Evolutionary conservation across 1,284 basidiomycete genomes (phyloP).

Genomic region (Cutaneotrichosporon sp.): DNA sequence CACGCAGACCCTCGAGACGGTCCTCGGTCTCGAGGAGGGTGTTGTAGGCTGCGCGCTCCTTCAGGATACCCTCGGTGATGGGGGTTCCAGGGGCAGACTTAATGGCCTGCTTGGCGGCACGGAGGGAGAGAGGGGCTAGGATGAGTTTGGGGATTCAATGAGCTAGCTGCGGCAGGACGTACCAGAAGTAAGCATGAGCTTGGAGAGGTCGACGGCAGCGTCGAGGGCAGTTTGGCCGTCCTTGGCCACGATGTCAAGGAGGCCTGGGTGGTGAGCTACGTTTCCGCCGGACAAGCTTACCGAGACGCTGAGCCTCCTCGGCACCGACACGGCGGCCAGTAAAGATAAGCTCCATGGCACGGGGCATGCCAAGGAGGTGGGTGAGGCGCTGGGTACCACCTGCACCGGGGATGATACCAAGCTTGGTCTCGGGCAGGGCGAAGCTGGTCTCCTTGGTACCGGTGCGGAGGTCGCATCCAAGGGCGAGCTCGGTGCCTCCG

Average conservation of each 20-base stretch:
- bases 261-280: conserved; percentile 42
- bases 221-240: conserved; percentile 29
- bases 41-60: conserved; percentile 82
- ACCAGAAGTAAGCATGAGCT: conserved; percentile 38
- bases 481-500: conserved; percentile 78
- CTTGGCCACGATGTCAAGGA: conserved; percentile 57
- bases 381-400: conserved; percentile 85
- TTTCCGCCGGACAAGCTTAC: conserved; percentile 49
- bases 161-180: background rate
- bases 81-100: conserved; percentile 71
- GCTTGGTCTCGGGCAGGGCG: conserved; percentile 72
- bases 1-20: conserved; percentile 74
- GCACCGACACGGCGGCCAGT: conserved; percentile 65
- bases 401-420: conserved; percentile 94
- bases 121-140: conserved; percentile 77
- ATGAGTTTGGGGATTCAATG: background rate
- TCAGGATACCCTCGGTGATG: conserved; percentile 75
- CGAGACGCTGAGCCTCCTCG: conserved; percentile 67
- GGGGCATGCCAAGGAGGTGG: conserved; percentile 70
- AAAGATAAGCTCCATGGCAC: conserved; percentile 83
- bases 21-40: conserved; percentile 72
- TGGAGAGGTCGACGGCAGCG: conserved; percentile 27
- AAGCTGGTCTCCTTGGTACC: conserved; percentile 64
- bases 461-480: conserved; percentile 83
- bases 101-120: conserved; percentile 83